Base-by-base conservation (phyloP, 164 flowering plant species). In the Berberis thunbergii region DNA sequence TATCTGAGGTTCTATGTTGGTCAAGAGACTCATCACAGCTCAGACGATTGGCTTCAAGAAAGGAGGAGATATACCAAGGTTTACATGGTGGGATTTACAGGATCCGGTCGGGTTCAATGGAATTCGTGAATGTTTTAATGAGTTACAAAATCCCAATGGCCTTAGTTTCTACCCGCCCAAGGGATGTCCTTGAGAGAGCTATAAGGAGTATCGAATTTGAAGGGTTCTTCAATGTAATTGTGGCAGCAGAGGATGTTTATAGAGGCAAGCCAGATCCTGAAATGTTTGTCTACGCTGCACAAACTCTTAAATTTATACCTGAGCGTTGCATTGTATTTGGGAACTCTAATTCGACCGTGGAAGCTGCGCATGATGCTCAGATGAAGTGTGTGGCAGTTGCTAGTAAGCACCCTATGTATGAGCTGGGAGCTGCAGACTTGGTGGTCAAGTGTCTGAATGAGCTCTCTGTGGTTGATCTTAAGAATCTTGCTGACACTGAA, bases 371-470 rank as follows among this genome's bases (percentile, higher is more conserved):
- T 69, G 99, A 94, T 81, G 93, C 85, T 1, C 77, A 77, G 39
- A 94, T 94, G 99, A 94, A 91, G 76, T 94, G 99, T 72, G 92
- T 94, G 42, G 99, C 93, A 42, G 91, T 94, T 54, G 96, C 97
- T 13, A 87, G 96, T 75, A 94, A 89, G 75, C 99, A 88, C 63
- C 99, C 96, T 4, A 75, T 82, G 45, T 94, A 91, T 62, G 99
- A 94, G 69, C 89, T 94, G 43, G 83, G 84, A 41, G 99, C 99
- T 49, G 99, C 99, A 2, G 99, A 94, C 66, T 69, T 94, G 87
- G 90, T 94, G 61, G 99, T 94, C 66, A 80, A 86, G 61, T 74
- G 58, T 8, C 75, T 94, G 2, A 87, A 91, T 64, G 99, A 94
- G 80, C 91, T 94, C 53, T 80, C 99, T 3, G 76, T 94, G 9